Percentiles rank a stretch among this genome's conserved stretches.
Evolutionary conservation across 2,329 filamentous ascomycete species (phyloP).

Genomic region (Tothia fuscella): DNA sequence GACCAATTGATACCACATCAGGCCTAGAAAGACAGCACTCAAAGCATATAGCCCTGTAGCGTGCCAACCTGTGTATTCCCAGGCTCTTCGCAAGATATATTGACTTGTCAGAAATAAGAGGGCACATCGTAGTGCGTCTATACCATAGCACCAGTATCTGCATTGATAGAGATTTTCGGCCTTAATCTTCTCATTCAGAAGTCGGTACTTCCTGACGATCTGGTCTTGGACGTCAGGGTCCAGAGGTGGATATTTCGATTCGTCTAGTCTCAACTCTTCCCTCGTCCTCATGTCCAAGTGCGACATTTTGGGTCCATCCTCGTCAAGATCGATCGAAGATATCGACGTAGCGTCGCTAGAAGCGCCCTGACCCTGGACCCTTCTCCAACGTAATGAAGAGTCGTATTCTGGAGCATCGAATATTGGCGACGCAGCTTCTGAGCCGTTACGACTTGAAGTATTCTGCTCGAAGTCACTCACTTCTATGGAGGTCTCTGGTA

Average conservation of each 20-base stretch:
- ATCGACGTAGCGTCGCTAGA: slow-evolving; percentile 7
- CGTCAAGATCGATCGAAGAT: slow-evolving; percentile 38
- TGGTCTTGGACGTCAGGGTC: slow-evolving; percentile 61
- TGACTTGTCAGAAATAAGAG: slow-evolving; percentile 49
- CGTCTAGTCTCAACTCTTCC: slow-evolving; percentile 63
- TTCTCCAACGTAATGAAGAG: slow-evolving; percentile 4
- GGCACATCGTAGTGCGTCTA: slow-evolving; percentile 62
- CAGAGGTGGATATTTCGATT: slow-evolving; percentile 67
- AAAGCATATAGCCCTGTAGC: slow-evolving; percentile 33
- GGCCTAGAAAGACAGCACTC: slow-evolving; percentile 64
- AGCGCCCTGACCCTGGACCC: background rate
- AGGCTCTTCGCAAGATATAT: slow-evolving; percentile 28
- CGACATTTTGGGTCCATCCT: slow-evolving; percentile 36
- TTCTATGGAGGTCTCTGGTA: slow-evolving; percentile 13
- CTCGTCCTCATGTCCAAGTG: slow-evolving; percentile 63
- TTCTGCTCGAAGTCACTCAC: too few species aligned
- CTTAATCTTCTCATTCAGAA: slow-evolving; percentile 57
- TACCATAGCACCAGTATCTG: slow-evolving; percentile 67
- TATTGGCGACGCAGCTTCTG: slow-evolving; percentile 44
- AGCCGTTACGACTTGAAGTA: slow-evolving; percentile 40
- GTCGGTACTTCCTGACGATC: slow-evolving; percentile 73
- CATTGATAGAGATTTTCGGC: slow-evolving; percentile 72
- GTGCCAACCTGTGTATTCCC: slow-evolving; percentile 2
- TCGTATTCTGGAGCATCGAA: slow-evolving; percentile 42
- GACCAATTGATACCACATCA: slow-evolving; percentile 87